Evolutionary conservation across 139 green algal species (phyloP), one percentile per base, ranked within the genome.

Genomic region (Trebouxia sp.): DNA sequence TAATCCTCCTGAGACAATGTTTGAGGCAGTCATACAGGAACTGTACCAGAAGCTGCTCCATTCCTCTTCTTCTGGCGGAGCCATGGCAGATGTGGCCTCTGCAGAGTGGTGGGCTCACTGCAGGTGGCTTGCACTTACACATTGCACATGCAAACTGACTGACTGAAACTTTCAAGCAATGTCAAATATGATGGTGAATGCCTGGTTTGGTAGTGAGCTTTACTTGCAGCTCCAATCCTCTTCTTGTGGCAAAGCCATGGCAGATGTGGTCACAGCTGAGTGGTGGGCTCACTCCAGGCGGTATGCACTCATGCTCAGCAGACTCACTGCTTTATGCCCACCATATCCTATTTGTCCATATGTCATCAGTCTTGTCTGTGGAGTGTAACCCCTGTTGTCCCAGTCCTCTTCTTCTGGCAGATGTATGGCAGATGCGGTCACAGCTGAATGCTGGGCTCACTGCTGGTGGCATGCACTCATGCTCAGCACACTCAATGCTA

Each of bases 101-200:
- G 62, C 62, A 30, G 62, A 72, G 62, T 72, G 62, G 62, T 72
- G 62, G 62, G 62, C 62, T 8, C 62, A 72, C 35, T 72, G 62
- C 62, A 72, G 62, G 62, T 45, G n/a, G n/a, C n/a, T n/a, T n/a
- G n/a, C n/a, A n/a, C n/a, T n/a, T n/a, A n/a, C n/a, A n/a, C n/a
- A n/a, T n/a, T n/a, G n/a, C n/a, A n/a, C n/a, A n/a, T n/a, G n/a
- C n/a, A n/a, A n/a, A n/a, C n/a, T n/a, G n/a, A n/a, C n/a, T n/a
- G n/a, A n/a, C n/a, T n/a, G n/a, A n/a, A n/a, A n/a, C n/a, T n/a
- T n/a, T n/a, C n/a, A n/a, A n/a, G n/a, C n/a, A n/a, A n/a, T n/a
- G n/a, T n/a, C n/a, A n/a, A n/a, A n/a, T n/a, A n/a, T n/a, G n/a
- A n/a, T n/a, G n/a, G n/a, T n/a, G n/a, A n/a, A n/a, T n/a, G n/a